phyloP scores from a whole-genome alignment of 805 yeast species.

The Schizosaccharomyces lindneri region DNA sequence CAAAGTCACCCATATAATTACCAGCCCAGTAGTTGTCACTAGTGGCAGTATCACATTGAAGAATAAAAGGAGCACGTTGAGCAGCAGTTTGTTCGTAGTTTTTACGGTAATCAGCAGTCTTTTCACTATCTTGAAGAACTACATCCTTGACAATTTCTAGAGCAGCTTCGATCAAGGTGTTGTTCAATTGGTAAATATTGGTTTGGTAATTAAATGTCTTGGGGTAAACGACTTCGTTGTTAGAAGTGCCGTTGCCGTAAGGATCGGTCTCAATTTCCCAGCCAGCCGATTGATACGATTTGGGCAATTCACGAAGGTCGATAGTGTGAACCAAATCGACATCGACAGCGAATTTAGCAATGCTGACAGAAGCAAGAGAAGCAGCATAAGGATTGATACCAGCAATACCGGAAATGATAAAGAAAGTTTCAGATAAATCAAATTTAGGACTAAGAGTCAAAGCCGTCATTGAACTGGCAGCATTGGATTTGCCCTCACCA shows the following conservation, averaged over 20 bases:
- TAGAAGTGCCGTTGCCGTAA: background rate
- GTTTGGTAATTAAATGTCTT: slow-evolving; percentile 24
- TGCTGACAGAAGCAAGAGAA: slow-evolving; percentile 35
- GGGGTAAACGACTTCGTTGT: background rate
- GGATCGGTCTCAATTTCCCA: slow-evolving; percentile 2
- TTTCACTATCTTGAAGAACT: slow-evolving; percentile 23
- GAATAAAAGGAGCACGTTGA: slow-evolving; percentile 21
- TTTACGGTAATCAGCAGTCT: slow-evolving; percentile 19
- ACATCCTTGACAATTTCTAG: slow-evolving; percentile 25
- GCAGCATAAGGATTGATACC: slow-evolving; percentile 34
- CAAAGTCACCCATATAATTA: slow-evolving; percentile 24
- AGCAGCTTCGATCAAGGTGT: slow-evolving; percentile 32
- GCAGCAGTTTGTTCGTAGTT: slow-evolving; percentile 29
- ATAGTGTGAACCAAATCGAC: slow-evolving; percentile 22
- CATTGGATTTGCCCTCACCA: slow-evolving; percentile 49
- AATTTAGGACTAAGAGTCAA: slow-evolving; percentile 28
- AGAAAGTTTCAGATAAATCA: slow-evolving; percentile 35
- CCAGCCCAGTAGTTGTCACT: slow-evolving; percentile 39
- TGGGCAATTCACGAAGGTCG: background rate
- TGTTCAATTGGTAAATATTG: slow-evolving; percentile 40
- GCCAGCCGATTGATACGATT: background rate
- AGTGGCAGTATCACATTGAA: slow-evolving; percentile 34
- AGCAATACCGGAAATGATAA: slow-evolving; percentile 39
- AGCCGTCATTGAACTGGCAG: slow-evolving; percentile 34
- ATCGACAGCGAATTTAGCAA: slow-evolving; percentile 35